phyloP scores from a whole-genome alignment of 1,139 yeast genomes.

The Yamadazyma membranifaciens region DNA sequence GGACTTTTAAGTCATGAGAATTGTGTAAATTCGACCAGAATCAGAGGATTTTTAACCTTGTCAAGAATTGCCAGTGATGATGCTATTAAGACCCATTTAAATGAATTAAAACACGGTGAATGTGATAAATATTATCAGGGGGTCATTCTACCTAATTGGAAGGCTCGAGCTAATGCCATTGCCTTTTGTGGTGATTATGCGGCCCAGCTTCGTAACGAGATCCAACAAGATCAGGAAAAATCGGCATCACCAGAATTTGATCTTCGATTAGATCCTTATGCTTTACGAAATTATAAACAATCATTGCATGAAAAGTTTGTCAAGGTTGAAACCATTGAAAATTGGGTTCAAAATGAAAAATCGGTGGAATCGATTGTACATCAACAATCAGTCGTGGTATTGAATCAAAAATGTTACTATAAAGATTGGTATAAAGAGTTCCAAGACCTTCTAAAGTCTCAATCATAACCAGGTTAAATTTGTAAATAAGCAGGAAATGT shows the following conservation, averaged over 20 bases:
- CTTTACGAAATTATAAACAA: conserved; percentile 26
- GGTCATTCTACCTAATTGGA: conserved; percentile 40
- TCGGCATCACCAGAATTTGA: conserved; percentile 20
- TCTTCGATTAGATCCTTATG: conserved; percentile 42
- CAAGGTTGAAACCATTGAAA: conserved; percentile 29
- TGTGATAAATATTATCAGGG: conserved; percentile 30
- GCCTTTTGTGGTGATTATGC: conserved; percentile 32
- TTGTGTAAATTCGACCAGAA: conserved; percentile 33
- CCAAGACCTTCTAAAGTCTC: not conserved
- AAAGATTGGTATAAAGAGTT: conserved; percentile 30
- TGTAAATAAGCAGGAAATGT: conserved; percentile 1
- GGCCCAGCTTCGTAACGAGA: conserved; percentile 18
- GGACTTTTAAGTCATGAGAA: conserved; percentile 26
- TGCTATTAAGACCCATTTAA: conserved; percentile 37
- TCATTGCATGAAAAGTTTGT: conserved; percentile 21
- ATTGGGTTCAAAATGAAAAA: conserved; percentile 38
- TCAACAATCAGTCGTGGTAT: conserved; percentile 30
- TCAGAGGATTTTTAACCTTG: conserved; percentile 37
- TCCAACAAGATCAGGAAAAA: conserved; percentile 6
- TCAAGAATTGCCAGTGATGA: conserved; percentile 43
- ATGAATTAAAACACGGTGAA: conserved; percentile 21
- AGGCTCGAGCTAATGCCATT: conserved; percentile 27
- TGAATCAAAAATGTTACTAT: conserved; percentile 38
- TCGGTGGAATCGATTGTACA: conserved; percentile 34
- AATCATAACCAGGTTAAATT: too few species aligned